Evolutionary conservation across 176 grass and related monocot genomes (phyloP).

Genomic region (Sorghum bicolor): Sorghum_bicolor_NCBIv3 NC_012875.2:49939501-49940000

Average conservation of each 20-base stretch:
- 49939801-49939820: neutral
- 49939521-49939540: neutral
- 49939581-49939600: slow-evolving; percentile 24
- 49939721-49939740: neutral
- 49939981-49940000: neutral
- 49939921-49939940: neutral
- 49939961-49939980: neutral
- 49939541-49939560: neutral
- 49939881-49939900: neutral
- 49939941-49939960: neutral
- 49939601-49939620: neutral
- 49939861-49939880: neutral
- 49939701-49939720: neutral
- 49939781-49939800: neutral
- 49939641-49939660: neutral
- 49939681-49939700: neutral
- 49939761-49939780: neutral
- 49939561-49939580: neutral
- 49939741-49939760: neutral
- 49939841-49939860: neutral
- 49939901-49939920: neutral
- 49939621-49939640: neutral
- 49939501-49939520: slow-evolving; percentile 10
- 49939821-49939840: neutral
- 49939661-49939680: neutral